Conservation (phyloP, 768 basidiomycete genomes). For the Lentinula lateritia region DNA sequence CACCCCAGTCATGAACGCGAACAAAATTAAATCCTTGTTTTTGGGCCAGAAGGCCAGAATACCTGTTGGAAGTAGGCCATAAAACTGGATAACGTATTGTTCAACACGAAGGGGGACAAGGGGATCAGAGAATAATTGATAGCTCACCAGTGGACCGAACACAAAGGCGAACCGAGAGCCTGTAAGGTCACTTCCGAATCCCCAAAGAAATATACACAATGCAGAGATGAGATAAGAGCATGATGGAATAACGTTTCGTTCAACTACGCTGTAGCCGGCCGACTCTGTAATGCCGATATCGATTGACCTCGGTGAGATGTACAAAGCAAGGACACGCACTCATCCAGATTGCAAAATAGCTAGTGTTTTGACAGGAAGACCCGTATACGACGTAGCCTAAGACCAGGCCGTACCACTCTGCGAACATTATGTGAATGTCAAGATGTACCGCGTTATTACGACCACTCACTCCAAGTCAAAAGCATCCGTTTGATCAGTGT, state of each 20-base stretch:
- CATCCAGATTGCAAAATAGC: conserved; percentile 20
- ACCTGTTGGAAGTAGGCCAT: conserved; percentile 9
- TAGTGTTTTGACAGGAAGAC: conserved; percentile 14
- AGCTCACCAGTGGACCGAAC: conserved; percentile 16
- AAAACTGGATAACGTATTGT: not conserved
- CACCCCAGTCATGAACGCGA: conserved; percentile 18
- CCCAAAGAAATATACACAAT: conserved; percentile 19
- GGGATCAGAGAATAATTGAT: not conserved
- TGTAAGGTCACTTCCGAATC: conserved; percentile 18
- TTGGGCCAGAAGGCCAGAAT: conserved; percentile 19
- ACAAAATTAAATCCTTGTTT: conserved; percentile 17
- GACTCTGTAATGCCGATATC: conserved; percentile 9
- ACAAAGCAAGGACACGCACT: conserved; percentile 7
- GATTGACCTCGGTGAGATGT: not conserved
- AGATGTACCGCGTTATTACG: not conserved
- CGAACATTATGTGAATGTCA: not conserved
- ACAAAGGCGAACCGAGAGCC: conserved; percentile 19
- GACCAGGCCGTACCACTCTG: conserved; percentile 20
- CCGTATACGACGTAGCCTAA: conserved; percentile 20
- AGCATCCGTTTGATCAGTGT: conserved; percentile 16
- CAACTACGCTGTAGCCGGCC: conserved; percentile 15
- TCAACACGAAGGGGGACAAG: no score
- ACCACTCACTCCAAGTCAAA: conserved; percentile 15
- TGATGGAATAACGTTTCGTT: conserved; percentile 19
- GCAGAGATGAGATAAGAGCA: conserved; percentile 17